A percentile compares a stretch with the other conserved stretches of the same genome.
Conservation (phyloP, 257 asterid genomes). For the Paraleonurus japonicus region DNA sequence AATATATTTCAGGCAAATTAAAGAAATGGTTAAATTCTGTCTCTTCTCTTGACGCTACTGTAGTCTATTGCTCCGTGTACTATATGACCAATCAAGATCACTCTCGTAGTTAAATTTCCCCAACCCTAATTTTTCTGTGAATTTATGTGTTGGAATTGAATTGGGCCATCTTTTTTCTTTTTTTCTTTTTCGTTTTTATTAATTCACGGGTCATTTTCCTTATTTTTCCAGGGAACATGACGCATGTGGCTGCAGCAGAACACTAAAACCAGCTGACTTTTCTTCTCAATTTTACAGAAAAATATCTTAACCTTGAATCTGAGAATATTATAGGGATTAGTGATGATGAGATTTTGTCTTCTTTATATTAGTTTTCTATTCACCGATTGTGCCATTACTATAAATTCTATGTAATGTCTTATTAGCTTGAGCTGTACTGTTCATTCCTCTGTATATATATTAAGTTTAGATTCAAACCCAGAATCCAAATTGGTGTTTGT, state of each 20-base stretch:
- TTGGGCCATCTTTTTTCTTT: constrained; percentile 20
- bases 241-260: constrained; percentile 34
- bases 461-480: constrained; percentile 22
- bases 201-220: constrained; percentile 27
- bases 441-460: constrained; percentile 29
- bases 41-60: constrained; percentile 16
- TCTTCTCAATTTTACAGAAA: background rate
- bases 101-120: constrained; percentile 3
- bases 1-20: background rate
- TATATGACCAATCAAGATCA: constrained; percentile 14
- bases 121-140: background rate
- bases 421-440: constrained; percentile 9
- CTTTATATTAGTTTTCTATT: constrained; percentile 21
- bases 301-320: constrained; percentile 21
- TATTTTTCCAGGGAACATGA: constrained; percentile 21
- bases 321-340: constrained; percentile 39
- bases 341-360: constrained; percentile 29
- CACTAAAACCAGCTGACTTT: constrained; percentile 38
- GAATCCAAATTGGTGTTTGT: constrained; percentile 23
- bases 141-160: constrained; percentile 15
- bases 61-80: background rate
- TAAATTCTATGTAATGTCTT: constrained; percentile 28
- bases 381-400: constrained; percentile 22
- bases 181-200: background rate
- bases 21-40: background rate